These are phyloP conservation scores for Russula sp. DNA, from an alignment of 768 basidiomycete species.

Conservation along the genomic window DNA sequence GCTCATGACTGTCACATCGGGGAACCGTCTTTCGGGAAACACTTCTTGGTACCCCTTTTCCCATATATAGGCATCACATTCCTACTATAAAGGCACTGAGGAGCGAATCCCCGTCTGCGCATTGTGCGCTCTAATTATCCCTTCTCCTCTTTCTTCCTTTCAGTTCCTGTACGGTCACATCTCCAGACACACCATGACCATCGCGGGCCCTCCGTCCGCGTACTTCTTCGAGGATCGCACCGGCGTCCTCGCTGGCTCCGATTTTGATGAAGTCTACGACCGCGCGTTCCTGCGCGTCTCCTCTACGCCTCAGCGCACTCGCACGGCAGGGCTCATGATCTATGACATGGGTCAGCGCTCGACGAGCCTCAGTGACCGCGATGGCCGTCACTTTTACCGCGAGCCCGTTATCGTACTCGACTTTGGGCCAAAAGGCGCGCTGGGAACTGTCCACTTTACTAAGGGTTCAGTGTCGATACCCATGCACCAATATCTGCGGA, in stretches of 20 bases:
- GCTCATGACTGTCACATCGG: constrained; percentile 7
- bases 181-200: constrained; percentile 17
- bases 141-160: not conserved
- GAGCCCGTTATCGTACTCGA: constrained; percentile 54
- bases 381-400: constrained; percentile 45
- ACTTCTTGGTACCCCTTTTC: constrained; percentile 6
- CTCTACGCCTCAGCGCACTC: constrained; percentile 35
- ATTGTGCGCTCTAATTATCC: not conserved
- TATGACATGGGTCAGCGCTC: constrained; percentile 64
- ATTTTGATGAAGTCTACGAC: constrained; percentile 78
- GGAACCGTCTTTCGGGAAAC: constrained; percentile 8
- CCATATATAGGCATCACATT: not conserved
- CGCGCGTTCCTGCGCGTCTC: constrained; percentile 62
- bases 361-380: constrained; percentile 45
- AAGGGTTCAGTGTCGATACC: constrained; percentile 42
- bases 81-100: constrained; percentile 14
- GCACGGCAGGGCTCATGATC: constrained; percentile 40
- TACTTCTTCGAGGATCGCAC: constrained; percentile 67
- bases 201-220: constrained; percentile 28
- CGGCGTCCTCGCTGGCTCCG: constrained; percentile 45
- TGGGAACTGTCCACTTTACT: constrained; percentile 55
- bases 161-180: not conserved
- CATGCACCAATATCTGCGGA: constrained; percentile 61
- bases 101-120: not conserved
- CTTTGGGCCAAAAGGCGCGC: constrained; percentile 49